Conservation (phyloP, 2,329 filamentous ascomycete species). For the Byssochlamys sp. region DNA sequence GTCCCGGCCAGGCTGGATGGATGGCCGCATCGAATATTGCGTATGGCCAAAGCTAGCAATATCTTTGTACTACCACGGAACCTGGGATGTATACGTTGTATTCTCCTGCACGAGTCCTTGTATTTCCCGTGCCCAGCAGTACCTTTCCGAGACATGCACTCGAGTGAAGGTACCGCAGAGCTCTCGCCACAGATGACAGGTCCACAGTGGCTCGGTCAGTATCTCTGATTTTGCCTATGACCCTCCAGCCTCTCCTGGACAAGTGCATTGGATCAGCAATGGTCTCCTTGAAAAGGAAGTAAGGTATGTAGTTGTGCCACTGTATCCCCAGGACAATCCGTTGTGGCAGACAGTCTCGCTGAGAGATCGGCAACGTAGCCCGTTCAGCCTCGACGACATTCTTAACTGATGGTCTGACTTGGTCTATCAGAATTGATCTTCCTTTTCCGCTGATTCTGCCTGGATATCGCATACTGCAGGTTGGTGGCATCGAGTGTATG, state of each 20-base stretch:
- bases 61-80: neutral
- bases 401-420: neutral
- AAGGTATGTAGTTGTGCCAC: neutral
- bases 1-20: neutral
- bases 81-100: neutral
- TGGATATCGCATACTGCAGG: neutral
- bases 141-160: neutral
- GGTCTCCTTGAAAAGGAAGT: neutral
- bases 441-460: neutral
- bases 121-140: neutral
- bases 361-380: neutral
- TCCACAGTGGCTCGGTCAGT: neutral
- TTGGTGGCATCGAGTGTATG: neutral
- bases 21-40: neutral
- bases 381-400: neutral
- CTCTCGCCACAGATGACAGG: neutral
- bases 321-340: neutral
- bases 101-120: neutral
- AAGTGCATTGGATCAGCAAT: neutral
- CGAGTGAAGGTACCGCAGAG: neutral
- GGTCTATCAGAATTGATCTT: neutral
- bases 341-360: neutral
- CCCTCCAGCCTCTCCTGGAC: neutral
- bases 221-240: neutral
- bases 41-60: neutral